Evolutionary conservation across 2,329 filamentous ascomycete species (phyloP).

Genomic region (Botryosphaeria dothidea): DNA sequence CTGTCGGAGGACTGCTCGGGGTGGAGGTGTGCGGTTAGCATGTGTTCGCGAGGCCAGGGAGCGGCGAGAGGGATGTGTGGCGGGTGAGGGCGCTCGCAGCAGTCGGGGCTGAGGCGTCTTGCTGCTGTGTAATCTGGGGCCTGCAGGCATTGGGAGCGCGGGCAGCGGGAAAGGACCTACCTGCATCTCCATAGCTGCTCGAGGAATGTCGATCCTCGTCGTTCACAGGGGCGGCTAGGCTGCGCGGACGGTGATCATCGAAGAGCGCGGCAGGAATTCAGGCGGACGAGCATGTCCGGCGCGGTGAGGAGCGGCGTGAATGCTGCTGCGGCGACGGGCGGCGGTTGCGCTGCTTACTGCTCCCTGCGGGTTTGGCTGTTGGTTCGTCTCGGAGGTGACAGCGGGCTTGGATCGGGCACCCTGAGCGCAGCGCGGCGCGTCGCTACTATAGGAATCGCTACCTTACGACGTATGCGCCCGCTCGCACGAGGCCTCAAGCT

Average conservation of each 20-base stretch:
- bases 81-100: constrained; percentile 8
- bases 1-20: constrained; percentile 39
- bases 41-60: constrained; percentile 16
- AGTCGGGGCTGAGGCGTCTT: constrained; percentile 2
- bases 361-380: not conserved
- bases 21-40: constrained; percentile 32
- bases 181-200: constrained; percentile 31
- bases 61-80: constrained; percentile 7
- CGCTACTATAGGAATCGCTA: constrained; percentile 8
- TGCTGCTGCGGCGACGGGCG: constrained; percentile 4
- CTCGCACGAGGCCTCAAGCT: not conserved
- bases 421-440: not conserved
- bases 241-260: constrained; percentile 21
- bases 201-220: constrained; percentile 26
- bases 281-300: constrained; percentile 15
- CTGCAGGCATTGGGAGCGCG: constrained; percentile 16
- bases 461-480: not conserved
- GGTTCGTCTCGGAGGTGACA: constrained; percentile 8
- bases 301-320: constrained; percentile 16
- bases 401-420: not conserved
- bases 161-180: constrained; percentile 21
- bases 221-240: constrained; percentile 22
- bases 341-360: constrained; percentile 10
- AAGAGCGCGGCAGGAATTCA: constrained; percentile 15
- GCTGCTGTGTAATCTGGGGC: constrained; percentile 20